Conservation (phyloP, 2,329 filamentous ascomycete species). For the Conoideocrella luteorostrata region DNA sequence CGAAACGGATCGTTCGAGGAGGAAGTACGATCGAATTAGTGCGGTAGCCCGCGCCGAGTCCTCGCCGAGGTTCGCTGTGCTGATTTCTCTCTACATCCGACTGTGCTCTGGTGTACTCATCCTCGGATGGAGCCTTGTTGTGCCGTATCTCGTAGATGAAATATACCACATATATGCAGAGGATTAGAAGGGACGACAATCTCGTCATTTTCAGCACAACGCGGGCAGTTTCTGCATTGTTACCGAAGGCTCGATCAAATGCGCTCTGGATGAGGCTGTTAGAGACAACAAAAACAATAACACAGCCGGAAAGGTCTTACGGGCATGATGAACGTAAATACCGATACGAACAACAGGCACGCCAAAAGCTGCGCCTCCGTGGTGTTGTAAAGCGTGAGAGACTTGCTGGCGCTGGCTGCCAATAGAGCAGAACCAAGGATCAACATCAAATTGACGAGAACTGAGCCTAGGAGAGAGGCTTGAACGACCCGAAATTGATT, state of each 20-base stretch:
- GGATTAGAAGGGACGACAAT: slow-evolving; percentile 67
- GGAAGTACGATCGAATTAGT: neutral
- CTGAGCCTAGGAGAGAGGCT: slow-evolving; percentile 68
- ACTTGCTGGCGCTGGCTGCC: slow-evolving; percentile 59
- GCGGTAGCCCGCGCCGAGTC: slow-evolving; percentile 26
- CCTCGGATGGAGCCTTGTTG: neutral
- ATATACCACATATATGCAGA: slow-evolving; percentile 67
- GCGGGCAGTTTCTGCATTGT: slow-evolving; percentile 46
- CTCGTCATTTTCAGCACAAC: slow-evolving; percentile 68
- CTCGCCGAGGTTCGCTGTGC: neutral
- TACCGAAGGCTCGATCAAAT: slow-evolving; percentile 47
- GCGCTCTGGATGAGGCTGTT: slow-evolving; percentile 25
- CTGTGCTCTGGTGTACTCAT: neutral
- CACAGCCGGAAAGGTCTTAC: slow-evolving; percentile 17
- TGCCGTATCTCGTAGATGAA: slow-evolving; percentile 62
- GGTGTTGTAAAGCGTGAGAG: slow-evolving; percentile 47
- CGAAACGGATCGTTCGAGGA: slow-evolving; percentile 24
- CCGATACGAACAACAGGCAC: slow-evolving; percentile 30
- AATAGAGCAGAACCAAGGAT: slow-evolving; percentile 73
- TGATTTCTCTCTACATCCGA: slow-evolving; percentile 5
- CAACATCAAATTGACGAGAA: slow-evolving; percentile 68
- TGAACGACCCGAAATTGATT: slow-evolving; percentile 70
- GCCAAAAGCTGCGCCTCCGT: slow-evolving; percentile 29
- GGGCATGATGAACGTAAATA: slow-evolving; percentile 32
- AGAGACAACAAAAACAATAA: neutral